Percentiles rank a stretch among this genome's conserved stretches.
Evolutionary conservation across 148 eudicot species (phyloP).

Genomic region (Vaccinium macrocarpon): DNA sequence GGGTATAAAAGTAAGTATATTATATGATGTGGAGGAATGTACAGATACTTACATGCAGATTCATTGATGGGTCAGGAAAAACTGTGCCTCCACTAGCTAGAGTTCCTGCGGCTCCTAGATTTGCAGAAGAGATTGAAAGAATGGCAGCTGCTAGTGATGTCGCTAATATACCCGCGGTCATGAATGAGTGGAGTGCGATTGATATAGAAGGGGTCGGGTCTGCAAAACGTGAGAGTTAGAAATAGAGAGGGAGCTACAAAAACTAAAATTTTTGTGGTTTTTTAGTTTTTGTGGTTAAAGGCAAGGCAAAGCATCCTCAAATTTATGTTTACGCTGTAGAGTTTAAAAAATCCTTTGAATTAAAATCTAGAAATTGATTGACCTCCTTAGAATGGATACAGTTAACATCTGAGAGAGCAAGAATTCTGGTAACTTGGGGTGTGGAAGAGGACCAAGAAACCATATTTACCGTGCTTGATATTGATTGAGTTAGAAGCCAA

Average conservation of each 20-base stretch:
- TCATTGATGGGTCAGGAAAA: conserved; percentile 18
- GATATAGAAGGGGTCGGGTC: conserved; percentile 17
- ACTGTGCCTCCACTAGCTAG: not conserved
- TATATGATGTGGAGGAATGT: not conserved
- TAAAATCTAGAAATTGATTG: not conserved
- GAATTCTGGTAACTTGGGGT: not conserved
- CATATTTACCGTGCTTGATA: conserved; percentile 18
- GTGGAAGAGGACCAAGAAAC: not conserved
- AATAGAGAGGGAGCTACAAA: not conserved
- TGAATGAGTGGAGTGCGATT: conserved; percentile 19
- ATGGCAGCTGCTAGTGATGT: conserved; percentile 21
- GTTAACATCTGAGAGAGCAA: not conserved
- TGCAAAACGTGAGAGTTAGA: not conserved
- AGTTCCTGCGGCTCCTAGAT: conserved; percentile 14
- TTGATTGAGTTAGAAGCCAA: conserved; percentile 17
- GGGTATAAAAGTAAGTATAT: not conserved
- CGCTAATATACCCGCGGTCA: conserved; percentile 20
- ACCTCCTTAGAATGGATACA: too few relatives aligned
- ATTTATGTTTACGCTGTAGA: not conserved
- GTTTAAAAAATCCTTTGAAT: not conserved
- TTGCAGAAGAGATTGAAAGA: conserved; percentile 22
- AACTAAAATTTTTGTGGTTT: not conserved
- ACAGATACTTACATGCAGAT: conserved; percentile 18
- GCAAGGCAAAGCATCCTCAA: not conserved
- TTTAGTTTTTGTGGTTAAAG: not conserved